Evolutionary conservation across 805 yeast species (phyloP).

Genomic region (Starmerella vitae): DNA sequence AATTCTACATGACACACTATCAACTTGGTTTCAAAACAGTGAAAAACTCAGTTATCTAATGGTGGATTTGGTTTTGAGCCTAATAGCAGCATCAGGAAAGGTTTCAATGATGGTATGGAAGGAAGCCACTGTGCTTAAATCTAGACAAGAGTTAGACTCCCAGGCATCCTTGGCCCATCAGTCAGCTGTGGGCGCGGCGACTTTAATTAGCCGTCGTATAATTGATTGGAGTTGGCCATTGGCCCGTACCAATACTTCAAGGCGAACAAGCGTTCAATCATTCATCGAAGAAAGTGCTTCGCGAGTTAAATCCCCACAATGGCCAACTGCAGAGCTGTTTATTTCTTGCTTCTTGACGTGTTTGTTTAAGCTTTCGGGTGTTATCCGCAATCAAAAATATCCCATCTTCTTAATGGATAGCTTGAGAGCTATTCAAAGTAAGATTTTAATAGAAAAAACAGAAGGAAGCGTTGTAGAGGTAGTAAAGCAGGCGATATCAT

Average conservation of each 20-base stretch:
- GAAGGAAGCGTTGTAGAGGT: background rate
- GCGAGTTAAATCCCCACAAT: conserved; percentile 3
- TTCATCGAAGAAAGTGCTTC: conserved; percentile 2
- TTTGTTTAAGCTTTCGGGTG: conserved; percentile 4
- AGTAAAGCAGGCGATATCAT: background rate
- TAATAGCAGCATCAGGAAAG: conserved; percentile 10
- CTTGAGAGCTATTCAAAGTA: conserved; percentile 3
- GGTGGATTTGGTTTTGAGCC: conserved; percentile 4
- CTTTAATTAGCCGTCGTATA: conserved; percentile 10
- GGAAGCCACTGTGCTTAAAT: conserved; percentile 5
- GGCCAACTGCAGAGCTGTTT: conserved; percentile 14
- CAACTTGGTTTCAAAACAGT: conserved; percentile 1
- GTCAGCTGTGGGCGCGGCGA: conserved; percentile 3
- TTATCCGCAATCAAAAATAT: conserved; percentile 5
- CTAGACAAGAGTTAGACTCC: conserved; percentile 1
- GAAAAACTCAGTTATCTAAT: background rate
- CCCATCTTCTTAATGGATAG: conserved; percentile 6
- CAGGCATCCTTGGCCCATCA: conserved; percentile 1
- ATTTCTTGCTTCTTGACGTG: conserved; percentile 6
- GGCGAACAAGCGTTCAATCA: background rate
- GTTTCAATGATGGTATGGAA: conserved; percentile 4
- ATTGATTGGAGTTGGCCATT: conserved; percentile 6
- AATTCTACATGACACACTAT: conserved; percentile 5
- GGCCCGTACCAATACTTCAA: background rate
- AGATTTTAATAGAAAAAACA: background rate